Conservation (phyloP, 331 rosid genomes). For the Prunus yedoensis region DNA sequence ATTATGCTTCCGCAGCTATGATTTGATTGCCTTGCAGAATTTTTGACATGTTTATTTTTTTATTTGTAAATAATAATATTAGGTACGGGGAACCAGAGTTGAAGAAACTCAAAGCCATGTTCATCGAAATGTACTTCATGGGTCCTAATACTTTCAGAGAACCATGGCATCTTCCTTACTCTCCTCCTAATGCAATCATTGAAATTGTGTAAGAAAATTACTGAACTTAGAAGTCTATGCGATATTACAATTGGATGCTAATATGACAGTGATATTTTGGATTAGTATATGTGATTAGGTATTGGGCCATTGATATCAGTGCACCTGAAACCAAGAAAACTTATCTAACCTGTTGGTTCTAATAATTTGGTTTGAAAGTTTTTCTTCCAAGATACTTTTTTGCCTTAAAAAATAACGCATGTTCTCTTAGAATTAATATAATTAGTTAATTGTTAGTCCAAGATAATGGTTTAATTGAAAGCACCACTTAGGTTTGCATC, state of each 20-base stretch:
- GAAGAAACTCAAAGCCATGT: conserved; percentile 89
- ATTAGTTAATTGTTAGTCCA: neutral
- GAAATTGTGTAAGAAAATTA: conserved; percentile 90
- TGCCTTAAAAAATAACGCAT: neutral
- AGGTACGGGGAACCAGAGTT: conserved; percentile 89
- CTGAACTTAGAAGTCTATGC: conserved; percentile 12
- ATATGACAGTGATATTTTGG: neutral
- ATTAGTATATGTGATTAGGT: neutral
- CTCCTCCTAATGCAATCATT: conserved; percentile 91
- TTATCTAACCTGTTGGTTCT: neutral
- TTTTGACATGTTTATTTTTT: conserved; percentile 7
- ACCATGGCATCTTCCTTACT: conserved; percentile 98
- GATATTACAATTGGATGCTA: neutral
- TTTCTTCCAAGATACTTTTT: neutral
- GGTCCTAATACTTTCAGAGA: conserved; percentile 92
- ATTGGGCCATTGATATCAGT: neutral
- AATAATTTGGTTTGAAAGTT: neutral
- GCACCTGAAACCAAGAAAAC: conserved; percentile 11
- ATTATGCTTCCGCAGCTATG: conserved; percentile 18
- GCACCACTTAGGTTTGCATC: neutral
- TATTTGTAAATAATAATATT: conserved; percentile 6
- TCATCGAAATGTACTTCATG: conserved; percentile 84
- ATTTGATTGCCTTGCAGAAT: conserved; percentile 3
- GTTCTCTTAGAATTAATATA: neutral
- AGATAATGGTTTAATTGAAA: neutral